Evolutionary conservation across 1,284 basidiomycete genomes (phyloP).

Genomic region (Inonotus hispidus): DNA sequence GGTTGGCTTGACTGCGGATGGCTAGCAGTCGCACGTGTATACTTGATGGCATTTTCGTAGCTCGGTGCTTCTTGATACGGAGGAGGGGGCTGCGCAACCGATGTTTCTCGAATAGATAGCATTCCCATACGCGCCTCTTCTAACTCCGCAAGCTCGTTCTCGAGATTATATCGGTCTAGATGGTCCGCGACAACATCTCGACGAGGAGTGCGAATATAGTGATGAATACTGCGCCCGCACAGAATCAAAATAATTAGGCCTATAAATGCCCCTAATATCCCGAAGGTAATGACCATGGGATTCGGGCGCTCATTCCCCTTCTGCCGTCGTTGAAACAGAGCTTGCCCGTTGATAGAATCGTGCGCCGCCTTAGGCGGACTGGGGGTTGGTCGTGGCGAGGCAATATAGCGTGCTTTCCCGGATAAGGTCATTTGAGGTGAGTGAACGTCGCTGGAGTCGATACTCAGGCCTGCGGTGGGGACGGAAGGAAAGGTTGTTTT

Average conservation of each 20-base stretch:
- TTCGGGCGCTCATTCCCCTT: conserved; percentile 16
- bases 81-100: conserved; percentile 6
- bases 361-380: not conserved
- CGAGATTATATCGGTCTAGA: conserved; percentile 41
- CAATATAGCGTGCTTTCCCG: not conserved
- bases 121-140: conserved; percentile 19
- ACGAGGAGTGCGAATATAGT: conserved; percentile 39
- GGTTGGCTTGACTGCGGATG: not conserved
- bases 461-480: not conserved
- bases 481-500: not conserved
- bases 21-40: not conserved
- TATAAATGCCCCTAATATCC: conserved; percentile 39
- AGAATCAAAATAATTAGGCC: conserved; percentile 31
- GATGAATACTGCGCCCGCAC: conserved; percentile 37
- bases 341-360: not conserved
- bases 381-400: not conserved
- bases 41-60: conserved; percentile 8
- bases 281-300: conserved; percentile 39
- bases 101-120: not conserved
- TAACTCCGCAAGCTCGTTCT: conserved; percentile 46
- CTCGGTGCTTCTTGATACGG: conserved; percentile 13
- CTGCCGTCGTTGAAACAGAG: not conserved
- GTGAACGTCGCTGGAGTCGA: not conserved
- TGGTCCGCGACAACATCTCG: conserved; percentile 40
- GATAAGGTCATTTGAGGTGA: not conserved